Base-by-base conservation (phyloP, 2,329 filamentous ascomycete species). In the Fusarium concolor region DNA sequence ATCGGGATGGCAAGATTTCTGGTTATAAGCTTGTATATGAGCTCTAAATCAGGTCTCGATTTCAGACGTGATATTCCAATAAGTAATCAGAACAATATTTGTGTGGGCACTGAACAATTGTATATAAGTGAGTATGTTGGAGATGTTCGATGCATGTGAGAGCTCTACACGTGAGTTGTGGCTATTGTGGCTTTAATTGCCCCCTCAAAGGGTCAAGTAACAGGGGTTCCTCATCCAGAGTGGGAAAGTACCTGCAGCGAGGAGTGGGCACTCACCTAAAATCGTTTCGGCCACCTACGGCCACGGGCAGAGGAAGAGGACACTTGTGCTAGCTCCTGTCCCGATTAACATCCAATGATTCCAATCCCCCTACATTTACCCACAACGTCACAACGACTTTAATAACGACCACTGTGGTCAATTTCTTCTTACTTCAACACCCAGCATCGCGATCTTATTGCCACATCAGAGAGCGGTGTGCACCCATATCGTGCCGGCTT, bases 1-100 rank as follows among this genome's bases (percentile, higher is more conserved):
- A 81, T 54, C 74, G 78, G 1, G 76, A 80, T 53, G 76, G 77
- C 3, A 78, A 75, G 18, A 77, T 82, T n/a, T 80, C 79, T 0
- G 78, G 66, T 0, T 79, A 74, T 38, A 82, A 82, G 65, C 73
- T 82, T 41, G 79, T 82, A 1, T 82, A 82, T 70, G 71, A 76
- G 29, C 42, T 55, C 9, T 45, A 14, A 31, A 8, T 31, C 29
- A 31, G 29, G 10, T 31, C 29, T 31, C 12, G 29, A 31, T 31
- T 29, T 12, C 29, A 31, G 29, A 14, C 29, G 29, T 31, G 29
- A 44, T 26, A 20, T 58, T 53, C 14, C 31, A 15, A 33, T 10
- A 33, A 33, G 10, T 15, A 33, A 17, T 15, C 14, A 33, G 31
- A 17, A 33, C 31, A 33, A 15, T 14, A 33, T 33, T 14, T 29